Base-by-base conservation (phyloP, 2,329 filamentous ascomycete species). In the Chaetomiaceae sp. region DNA sequence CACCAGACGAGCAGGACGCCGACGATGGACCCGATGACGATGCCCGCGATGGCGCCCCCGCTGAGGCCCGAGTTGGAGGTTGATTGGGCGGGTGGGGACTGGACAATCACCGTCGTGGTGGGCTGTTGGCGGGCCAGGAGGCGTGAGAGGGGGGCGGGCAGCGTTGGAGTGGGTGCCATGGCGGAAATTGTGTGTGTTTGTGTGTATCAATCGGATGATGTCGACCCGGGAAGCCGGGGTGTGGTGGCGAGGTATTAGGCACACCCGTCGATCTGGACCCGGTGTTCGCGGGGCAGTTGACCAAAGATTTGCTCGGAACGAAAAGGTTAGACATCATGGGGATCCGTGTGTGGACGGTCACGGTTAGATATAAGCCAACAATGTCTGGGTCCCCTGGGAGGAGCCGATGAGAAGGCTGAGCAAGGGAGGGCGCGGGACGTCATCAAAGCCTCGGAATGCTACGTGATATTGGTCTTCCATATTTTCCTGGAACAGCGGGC, bases 11-110 rank as follows among this genome's bases (percentile, higher is more conserved):
- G 46, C 6, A 61, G 50, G 39, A 61, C 43, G 35, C 50, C 59
- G 44, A 55, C 56, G 16, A 61, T 50, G 40, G 43, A 46, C 44
- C 59, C 59, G 46, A 61, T 58, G 8, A 61, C 59, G 45, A 61
- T 61, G 46, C 59, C 59, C 9, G 53, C 59, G 19, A 61, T 61
- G 31, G 56, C 56, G 33, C 57, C 57, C 5, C 54, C 34, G 43
- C 38, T 41, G 40, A 58, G 57, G 38, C 39, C 23, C 2, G 38
- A 37, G 25, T 35, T 46, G 14, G 43, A 35, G 13, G 34, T 17
- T 10, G 37, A 19, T 16, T 31, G 30, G 39, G 31, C 14, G 53
- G 14, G 20, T 10, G 30, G 48, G 17, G 38, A 16, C 19, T 27
- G 25, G 34, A 57, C 46, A 31, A 56, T 47, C 10, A 59, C 57